These are phyloP conservation scores for Trebouxia sp. DNA, from an alignment of 139 green algal genomes.

Conservation along the genomic window DNA sequence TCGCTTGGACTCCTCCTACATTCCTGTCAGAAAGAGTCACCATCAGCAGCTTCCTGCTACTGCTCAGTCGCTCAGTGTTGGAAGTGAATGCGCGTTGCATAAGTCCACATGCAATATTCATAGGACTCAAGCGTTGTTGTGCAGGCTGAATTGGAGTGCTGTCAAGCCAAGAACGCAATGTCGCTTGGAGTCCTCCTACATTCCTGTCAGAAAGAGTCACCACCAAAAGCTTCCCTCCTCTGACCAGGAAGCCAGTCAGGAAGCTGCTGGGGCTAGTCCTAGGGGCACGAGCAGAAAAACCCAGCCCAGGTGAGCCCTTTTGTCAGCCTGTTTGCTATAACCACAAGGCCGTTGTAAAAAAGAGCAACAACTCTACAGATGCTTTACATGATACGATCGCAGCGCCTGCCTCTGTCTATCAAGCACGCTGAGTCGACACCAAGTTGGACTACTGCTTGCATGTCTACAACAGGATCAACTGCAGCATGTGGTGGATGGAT, in stretches of 20 bases:
- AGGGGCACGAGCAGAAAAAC: neutral
- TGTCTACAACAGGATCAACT: too few species aligned
- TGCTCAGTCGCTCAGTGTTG: neutral
- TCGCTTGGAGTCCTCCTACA: conserved; percentile 15
- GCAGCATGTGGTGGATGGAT: too few species aligned
- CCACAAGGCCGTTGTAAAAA: too few species aligned
- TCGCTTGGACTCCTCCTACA: conserved; percentile 14
- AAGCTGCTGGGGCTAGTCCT: neutral
- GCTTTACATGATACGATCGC: too few species aligned
- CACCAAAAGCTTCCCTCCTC: neutral
- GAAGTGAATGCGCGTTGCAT: neutral
- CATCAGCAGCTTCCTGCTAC: neutral
- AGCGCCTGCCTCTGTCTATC: neutral
- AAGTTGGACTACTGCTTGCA: too few species aligned
- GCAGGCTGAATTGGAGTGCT: conserved; percentile 29
- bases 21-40: neutral
- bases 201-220: neutral
- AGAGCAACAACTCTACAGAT: too few species aligned
- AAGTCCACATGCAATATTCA: neutral
- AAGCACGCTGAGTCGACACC: too few species aligned
- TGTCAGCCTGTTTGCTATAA: neutral
- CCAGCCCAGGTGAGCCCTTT: neutral
- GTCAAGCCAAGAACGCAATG: conserved; percentile 32
- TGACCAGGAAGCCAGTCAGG: conserved; percentile 2
- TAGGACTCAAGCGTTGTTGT: neutral